Evolutionary conservation across 176 grass and related monocot species (phyloP).

Genomic region (Oryza meridionalis): DNA sequence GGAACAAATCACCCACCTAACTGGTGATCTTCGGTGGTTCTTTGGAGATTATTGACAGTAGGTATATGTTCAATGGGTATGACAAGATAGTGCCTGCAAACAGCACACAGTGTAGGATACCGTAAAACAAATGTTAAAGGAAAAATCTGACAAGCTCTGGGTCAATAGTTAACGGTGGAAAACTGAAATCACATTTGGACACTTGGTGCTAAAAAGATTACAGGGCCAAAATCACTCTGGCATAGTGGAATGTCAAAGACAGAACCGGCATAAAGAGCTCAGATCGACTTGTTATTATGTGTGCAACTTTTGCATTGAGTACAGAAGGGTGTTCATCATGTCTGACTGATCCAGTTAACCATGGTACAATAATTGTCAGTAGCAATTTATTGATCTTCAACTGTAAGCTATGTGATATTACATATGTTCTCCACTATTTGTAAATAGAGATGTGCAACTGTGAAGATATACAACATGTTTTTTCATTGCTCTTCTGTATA

Average conservation of each 20-base stretch:
- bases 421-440: neutral
- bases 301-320: neutral
- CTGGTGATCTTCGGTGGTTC: slow-evolving; percentile 63
- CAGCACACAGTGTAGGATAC: neutral
- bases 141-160: neutral
- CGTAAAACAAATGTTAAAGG: neutral
- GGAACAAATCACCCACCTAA: slow-evolving; percentile 59
- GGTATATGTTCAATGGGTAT: slow-evolving; percentile 84
- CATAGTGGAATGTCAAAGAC: neutral
- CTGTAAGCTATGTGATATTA: neutral
- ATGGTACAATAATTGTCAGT: neutral
- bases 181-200: neutral
- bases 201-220: neutral
- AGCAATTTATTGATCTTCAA: neutral
- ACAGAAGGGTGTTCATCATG: neutral
- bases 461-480: neutral
- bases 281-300: neutral
- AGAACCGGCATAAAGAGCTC: slow-evolving; percentile 5
- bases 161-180: neutral
- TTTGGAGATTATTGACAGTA: slow-evolving; percentile 66
- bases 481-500: neutral
- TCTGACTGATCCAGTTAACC: neutral
- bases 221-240: neutral
- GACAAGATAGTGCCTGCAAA: slow-evolving; percentile 91
- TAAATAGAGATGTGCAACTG: slow-evolving; percentile 2